Evolutionary conservation across 352 stramenopile genomes (phyloP).

Genomic region (Stephanocyclus meneghinianus): DNA sequence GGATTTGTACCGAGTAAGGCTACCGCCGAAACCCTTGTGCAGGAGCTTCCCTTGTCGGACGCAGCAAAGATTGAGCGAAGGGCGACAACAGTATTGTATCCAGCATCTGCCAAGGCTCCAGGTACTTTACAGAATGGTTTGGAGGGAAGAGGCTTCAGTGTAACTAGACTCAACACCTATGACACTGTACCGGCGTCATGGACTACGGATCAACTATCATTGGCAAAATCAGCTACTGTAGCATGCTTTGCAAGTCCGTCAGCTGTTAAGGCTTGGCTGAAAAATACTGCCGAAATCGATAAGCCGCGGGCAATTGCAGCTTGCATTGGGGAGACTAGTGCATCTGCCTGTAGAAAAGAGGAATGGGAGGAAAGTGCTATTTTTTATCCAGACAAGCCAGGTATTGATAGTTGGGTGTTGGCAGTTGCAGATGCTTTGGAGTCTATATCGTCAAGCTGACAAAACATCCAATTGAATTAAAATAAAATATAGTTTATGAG

Average conservation of each 20-base stretch:
- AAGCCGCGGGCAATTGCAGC: constrained; percentile 57
- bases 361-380: constrained; percentile 66
- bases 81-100: constrained; percentile 72
- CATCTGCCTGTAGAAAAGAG: constrained; percentile 61
- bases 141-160: constrained; percentile 61
- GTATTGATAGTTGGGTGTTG: constrained; percentile 70
- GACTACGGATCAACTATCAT: constrained; percentile 56
- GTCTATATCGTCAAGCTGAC: constrained; percentile 11
- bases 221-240: constrained; percentile 56
- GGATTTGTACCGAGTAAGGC: constrained; percentile 80
- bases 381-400: constrained; percentile 77
- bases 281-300: constrained; percentile 65
- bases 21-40: constrained; percentile 67
- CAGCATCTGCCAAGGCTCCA: constrained; percentile 72
- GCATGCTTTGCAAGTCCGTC: constrained; percentile 80
- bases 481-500: neutral
- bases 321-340: constrained; percentile 82
- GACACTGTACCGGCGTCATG: constrained; percentile 79
- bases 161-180: constrained; percentile 81
- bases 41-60: constrained; percentile 63
- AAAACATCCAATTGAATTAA: neutral
- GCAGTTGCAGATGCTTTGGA: constrained; percentile 59
- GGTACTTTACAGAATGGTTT: constrained; percentile 75
- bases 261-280: constrained; percentile 74
- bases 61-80: constrained; percentile 27